Evolutionary conservation across 2,329 filamentous ascomycete species (phyloP), one percentile per base, ranked within the genome.

Genomic region (Fusarium buxicola): DNA sequence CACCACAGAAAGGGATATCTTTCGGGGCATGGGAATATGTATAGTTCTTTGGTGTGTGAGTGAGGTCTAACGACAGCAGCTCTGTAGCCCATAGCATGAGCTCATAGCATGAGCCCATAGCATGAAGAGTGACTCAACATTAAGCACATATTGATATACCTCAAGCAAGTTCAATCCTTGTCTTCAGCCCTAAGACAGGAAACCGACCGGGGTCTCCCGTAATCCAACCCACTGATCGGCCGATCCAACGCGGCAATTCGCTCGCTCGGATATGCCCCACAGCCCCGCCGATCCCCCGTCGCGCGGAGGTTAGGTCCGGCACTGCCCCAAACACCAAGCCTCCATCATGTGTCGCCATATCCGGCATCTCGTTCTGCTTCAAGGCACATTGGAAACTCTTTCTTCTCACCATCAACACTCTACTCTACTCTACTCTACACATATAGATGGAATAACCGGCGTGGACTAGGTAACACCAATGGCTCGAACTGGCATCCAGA

Each of bases 21-120:
- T 6, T 76, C 74, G 2, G 75, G 75, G 0, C 74, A 77, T 43
- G 71, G 70, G 3, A 77, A 77, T 47, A 76, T 74, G 74, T 77
- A 76, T 52, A 72, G 69, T 35, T 68, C 66, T 27, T 44, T 76
- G 12, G 69, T 58, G n/a, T 58, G 57, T 18, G 66, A 71, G 40
- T 71, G 53, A 46, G 13, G 12, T 25, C 15, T 13, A 6, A 16
- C 21, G 6, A 6, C 21, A 21, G 6, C 21, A 6, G 4, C 21
- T 21, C 4, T 21, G 21, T 21, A 21, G 21, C 21, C 21, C 6
- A 21, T 21, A 21, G 6, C 21, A 21, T 21, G 21, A n/a, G n/a
- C n/a, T n/a, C n/a, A n/a, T n/a, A n/a, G n/a, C n/a, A n/a, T n/a
- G n/a, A n/a, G n/a, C n/a, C n/a, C n/a, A n/a, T n/a, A n/a, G n/a